Percentiles rank a stretch among this genome's conserved stretches.
phyloP scores from a whole-genome alignment of 2,329 filamentous ascomycete genomes.

The Beauveria sp. region DNA sequence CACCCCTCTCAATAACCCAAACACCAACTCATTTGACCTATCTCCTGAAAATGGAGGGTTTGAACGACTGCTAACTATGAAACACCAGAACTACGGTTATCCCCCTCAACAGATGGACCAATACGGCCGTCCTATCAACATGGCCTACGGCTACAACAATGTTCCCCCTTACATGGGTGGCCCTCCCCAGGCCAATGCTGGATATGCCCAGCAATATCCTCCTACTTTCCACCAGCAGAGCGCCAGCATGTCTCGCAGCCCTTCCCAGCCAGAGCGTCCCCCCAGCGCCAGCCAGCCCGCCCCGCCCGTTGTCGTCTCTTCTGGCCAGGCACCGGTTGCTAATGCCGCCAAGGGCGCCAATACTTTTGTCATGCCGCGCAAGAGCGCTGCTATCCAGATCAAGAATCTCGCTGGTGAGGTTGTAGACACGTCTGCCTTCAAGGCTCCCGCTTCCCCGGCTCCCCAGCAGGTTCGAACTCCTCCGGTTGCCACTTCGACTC shows the following conservation, averaged over 20 bases:
- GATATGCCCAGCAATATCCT: constrained; percentile 38
- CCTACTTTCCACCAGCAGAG: constrained; percentile 42
- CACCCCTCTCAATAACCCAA: constrained; percentile 17
- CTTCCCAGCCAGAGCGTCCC: constrained; percentile 66
- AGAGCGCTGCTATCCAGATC: constrained; percentile 73
- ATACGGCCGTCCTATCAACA: constrained; percentile 29
- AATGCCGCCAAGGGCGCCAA: constrained; percentile 34
- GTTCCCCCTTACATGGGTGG: constrained; percentile 43
- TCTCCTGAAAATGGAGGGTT: constrained; percentile 63
- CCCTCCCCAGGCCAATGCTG: constrained; percentile 35
- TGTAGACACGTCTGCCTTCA: constrained; percentile 58
- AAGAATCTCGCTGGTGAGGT: constrained; percentile 76
- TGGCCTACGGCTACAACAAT: constrained; percentile 36
- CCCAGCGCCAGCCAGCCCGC: constrained; percentile 57
- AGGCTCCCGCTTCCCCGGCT: constrained; percentile 50
- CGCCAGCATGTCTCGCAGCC: constrained; percentile 73
- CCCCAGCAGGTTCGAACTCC: constrained; percentile 56
- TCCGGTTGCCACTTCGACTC: constrained; percentile 64
- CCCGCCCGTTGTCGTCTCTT: constrained; percentile 54
- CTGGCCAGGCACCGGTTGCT: constrained; percentile 50
- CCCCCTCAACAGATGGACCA: constrained; percentile 35
- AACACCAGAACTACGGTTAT: constrained; percentile 58
- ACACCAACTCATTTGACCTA: constrained; percentile 45
- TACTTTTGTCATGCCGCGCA: constrained; percentile 47
- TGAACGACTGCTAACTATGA: constrained; percentile 65